Evolutionary conservation across 2,329 filamentous ascomycete species (phyloP), one percentile per base, ranked within the genome.

Genomic region (Colletotrichum plurivorum): DNA sequence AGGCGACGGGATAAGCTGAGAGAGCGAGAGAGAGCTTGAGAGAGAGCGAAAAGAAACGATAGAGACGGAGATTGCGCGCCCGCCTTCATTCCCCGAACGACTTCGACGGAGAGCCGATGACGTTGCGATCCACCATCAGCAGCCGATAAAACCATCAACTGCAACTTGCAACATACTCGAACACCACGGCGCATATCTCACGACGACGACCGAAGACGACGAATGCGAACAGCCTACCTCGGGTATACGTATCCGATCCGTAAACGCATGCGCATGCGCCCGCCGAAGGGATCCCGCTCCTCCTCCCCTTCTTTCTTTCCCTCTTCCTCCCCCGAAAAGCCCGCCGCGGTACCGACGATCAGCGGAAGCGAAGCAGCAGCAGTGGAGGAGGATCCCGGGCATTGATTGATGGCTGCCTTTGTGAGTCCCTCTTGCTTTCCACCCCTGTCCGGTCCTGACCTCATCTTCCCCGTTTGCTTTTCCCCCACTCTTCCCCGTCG

Each of bases 391-490:
- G 62, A 69, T 15, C 51, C 51, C 36, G 51, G 66, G 60, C 62
- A 69, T 74, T 73, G 60, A 69, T 74, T 73, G 60, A 75, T 75
- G 73, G 73, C 73, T 74, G 73, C 73, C 69, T 74, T 75, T 71
- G 73, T 75, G 63, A 74, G 73, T 43, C 52, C 31, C 31, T 46
- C 27, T 18, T 65, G 18, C 45, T 51, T 27, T 49, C 15, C 39
- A 41, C 31, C 43, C 41, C 56, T 63, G 13, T 22, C 56, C 52
- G 27, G 18, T 20, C 51, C 25, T 66, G 18, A 8, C 39, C 9
- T 36, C 56, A 3, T 31, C 25, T 39, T 27, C 25, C 41, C 41
- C 52, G 55, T 46, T 12, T 48, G n/a, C 20, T 12, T 27, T 45
- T 36, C 64, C 18, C 22, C 61, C 31, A 49, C 43, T 56, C 22